These are phyloP conservation scores for Clarireedia paspali DNA, from an alignment of 2,329 filamentous ascomycete genomes.

Conservation along the genomic window DNA sequence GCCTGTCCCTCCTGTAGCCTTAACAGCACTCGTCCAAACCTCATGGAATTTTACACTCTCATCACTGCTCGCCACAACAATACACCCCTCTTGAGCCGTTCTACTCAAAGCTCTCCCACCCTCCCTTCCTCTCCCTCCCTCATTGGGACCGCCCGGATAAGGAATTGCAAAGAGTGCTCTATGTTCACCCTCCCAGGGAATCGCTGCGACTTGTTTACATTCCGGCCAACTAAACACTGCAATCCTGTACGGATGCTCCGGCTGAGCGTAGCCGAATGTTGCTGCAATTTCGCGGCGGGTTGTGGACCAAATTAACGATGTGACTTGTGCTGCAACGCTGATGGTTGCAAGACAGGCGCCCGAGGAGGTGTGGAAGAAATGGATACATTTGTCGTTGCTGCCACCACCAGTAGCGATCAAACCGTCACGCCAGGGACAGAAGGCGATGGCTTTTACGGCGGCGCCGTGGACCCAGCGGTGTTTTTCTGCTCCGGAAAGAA, in stretches of 20 bases:
- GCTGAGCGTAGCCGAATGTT: conserved; percentile 88
- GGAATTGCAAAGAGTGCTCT: conserved; percentile 81
- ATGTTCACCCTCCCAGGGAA: conserved; percentile 75
- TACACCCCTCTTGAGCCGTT: conserved; percentile 65
- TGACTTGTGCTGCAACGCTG: conserved; percentile 87
- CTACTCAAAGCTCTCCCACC: conserved; percentile 47
- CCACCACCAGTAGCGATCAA: conserved; percentile 88
- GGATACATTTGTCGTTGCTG: conserved; percentile 89
- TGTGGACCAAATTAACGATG: conserved; percentile 82
- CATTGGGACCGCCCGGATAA: conserved; percentile 59
- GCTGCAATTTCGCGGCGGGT: conserved; percentile 82
- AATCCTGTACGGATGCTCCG: conserved; percentile 81
- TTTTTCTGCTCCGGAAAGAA: conserved; percentile 51
- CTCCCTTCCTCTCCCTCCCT: conserved; percentile 31
- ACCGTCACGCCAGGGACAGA: conserved; percentile 87
- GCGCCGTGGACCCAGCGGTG: conserved; percentile 74
- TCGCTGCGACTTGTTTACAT: conserved; percentile 75
- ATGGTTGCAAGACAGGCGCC: conserved; percentile 84
- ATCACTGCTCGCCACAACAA: conserved; percentile 88
- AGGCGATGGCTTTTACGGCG: conserved; percentile 93
- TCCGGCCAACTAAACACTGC: conserved; percentile 93
- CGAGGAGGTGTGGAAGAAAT: conserved; percentile 85
- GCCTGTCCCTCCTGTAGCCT: conserved; percentile 40
- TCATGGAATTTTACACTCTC: conserved; percentile 93
- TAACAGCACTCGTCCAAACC: conserved; percentile 67